A percentile compares a stretch with the other conserved stretches of the same genome.
phyloP scores from a whole-genome alignment of 306 rosid species.

The cucumber (Cucumis sativus) region Cucumber_9930_V3 NC_026657.2:29238501-29239000 shows the following conservation, averaged over 20 bases:
- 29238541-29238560: conserved; percentile 62
- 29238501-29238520: conserved; percentile 40
- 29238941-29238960: conserved; percentile 8
- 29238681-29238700: neutral
- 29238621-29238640: conserved; percentile 60
- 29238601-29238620: conserved; percentile 54
- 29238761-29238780: neutral
- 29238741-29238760: neutral
- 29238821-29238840: neutral
- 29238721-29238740: neutral
- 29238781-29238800: neutral
- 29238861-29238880: neutral
- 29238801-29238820: neutral
- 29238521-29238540: conserved; percentile 32
- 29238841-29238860: neutral
- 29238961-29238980: conserved; percentile 1
- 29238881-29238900: conserved; percentile 3
- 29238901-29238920: conserved; percentile 5
- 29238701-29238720: neutral
- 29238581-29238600: conserved; percentile 53
- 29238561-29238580: conserved; percentile 51
- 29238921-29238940: conserved; percentile 2
- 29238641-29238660: conserved; percentile 64
- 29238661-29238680: conserved; percentile 47
- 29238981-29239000: conserved; percentile 1